phyloP scores from a whole-genome alignment of 306 rosid genomes.

The Glycine soja region DNA sequence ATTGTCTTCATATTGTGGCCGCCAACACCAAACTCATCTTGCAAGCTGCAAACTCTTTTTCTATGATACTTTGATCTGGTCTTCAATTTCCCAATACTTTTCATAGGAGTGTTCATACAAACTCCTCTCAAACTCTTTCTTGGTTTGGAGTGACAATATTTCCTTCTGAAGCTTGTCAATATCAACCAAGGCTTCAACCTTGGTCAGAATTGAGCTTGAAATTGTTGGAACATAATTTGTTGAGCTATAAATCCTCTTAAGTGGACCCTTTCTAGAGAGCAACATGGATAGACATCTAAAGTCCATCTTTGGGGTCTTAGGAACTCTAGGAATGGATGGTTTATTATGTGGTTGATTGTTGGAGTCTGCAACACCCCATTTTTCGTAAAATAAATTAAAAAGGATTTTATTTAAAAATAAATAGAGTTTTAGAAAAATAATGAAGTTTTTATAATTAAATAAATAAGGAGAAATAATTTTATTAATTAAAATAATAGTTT shows the following conservation, averaged over 20 bases:
- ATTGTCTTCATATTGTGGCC: conserved; percentile 65
- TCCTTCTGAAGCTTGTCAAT: conserved; percentile 81
- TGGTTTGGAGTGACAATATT: conserved; percentile 77
- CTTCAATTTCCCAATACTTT: conserved; percentile 83
- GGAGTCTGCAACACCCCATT: too few relatives aligned
- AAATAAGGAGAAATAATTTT: too few relatives aligned
- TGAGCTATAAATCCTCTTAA: conserved; percentile 46
- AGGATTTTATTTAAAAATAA: too few relatives aligned
- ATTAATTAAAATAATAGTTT: too few relatives aligned
- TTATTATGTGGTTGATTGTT: conserved; percentile 25
- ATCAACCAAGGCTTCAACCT: conserved; percentile 66
- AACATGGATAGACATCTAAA: conserved; percentile 68
- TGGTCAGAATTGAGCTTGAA: conserved; percentile 61
- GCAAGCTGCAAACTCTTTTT: conserved; percentile 66
- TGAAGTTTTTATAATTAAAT: too few relatives aligned
- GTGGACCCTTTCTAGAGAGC: conserved; percentile 54
- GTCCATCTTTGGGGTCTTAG: conserved; percentile 60
- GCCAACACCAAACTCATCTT: conserved; percentile 86
- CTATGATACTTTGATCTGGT: conserved; percentile 62
- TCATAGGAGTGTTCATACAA: conserved; percentile 70
- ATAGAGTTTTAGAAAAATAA: too few relatives aligned
- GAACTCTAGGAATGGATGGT: conserved; percentile 62
- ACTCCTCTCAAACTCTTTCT: conserved; percentile 92
- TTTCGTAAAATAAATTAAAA: too few relatives aligned
- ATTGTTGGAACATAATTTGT: conserved; percentile 36